Conservation (phyloP, 768 basidiomycete species). For the Boletus sp. region DNA sequence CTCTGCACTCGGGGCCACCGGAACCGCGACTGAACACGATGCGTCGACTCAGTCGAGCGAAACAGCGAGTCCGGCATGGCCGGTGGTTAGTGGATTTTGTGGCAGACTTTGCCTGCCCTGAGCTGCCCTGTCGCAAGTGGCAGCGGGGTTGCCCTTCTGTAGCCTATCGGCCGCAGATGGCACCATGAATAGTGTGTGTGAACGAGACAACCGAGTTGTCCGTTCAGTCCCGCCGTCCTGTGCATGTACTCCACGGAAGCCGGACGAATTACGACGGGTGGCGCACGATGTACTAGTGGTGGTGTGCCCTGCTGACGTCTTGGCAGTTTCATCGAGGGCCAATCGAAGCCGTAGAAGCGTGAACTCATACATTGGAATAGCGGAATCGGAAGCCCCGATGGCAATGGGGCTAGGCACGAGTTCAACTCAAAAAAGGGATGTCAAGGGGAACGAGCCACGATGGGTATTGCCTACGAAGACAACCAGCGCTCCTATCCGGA, state of each 20-base stretch:
- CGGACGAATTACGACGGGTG: slow-evolving; percentile 10
- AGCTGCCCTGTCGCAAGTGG: slow-evolving; percentile 5
- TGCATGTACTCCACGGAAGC: slow-evolving; percentile 8
- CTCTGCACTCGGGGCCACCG: slow-evolving; percentile 2
- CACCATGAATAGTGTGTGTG: slow-evolving; percentile 5
- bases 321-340: slow-evolving; percentile 18
- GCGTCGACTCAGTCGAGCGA: background rate
- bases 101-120: slow-evolving; percentile 3
- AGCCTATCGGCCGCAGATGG: background rate
- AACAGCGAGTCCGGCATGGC: slow-evolving; percentile 7
- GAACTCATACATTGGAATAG: slow-evolving; percentile 12
- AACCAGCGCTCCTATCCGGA: slow-evolving; percentile 9
- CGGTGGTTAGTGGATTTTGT: background rate
- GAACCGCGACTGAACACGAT: slow-evolving; percentile 7
- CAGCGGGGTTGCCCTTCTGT: slow-evolving; percentile 4
- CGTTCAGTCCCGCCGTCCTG: slow-evolving; percentile 9
- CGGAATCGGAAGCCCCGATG: slow-evolving; percentile 32
- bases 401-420: slow-evolving; percentile 24
- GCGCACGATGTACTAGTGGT: slow-evolving; percentile 2
- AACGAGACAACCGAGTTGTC: background rate
- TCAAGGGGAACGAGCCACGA: slow-evolving; percentile 7
- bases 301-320: slow-evolving; percentile 5
- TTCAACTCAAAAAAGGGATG: slow-evolving; percentile 20
- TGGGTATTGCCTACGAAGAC: slow-evolving; percentile 16
- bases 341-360: slow-evolving; percentile 21